phyloP scores from a whole-genome alignment of 106 monocot species.

The Alisma plantagoaquatica region DNA sequence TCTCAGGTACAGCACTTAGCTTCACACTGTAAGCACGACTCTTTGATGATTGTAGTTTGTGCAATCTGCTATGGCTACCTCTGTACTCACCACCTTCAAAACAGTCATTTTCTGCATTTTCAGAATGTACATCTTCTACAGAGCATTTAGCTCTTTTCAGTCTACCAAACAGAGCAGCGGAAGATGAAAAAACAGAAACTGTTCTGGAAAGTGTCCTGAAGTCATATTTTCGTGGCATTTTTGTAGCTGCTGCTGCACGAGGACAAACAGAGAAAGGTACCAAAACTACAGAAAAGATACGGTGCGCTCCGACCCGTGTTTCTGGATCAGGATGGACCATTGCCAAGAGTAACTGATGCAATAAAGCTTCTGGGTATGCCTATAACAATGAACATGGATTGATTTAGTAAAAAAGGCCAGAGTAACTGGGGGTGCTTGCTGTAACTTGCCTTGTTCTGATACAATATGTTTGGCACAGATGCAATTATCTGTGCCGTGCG shows the following conservation, averaged over 20 bases:
- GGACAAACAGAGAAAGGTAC: slow-evolving; percentile 71
- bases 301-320: slow-evolving; percentile 65
- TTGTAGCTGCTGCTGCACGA: slow-evolving; percentile 16
- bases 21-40: slow-evolving; percentile 24
- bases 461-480: slow-evolving; percentile 58
- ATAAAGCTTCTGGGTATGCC: slow-evolving; percentile 72
- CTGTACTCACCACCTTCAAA: slow-evolving; percentile 18
- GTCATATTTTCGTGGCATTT: slow-evolving; percentile 20
- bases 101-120: no score
- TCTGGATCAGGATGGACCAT: slow-evolving; percentile 81
- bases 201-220: slow-evolving; percentile 71
- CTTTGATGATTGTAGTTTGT: slow-evolving; percentile 32
- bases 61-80: slow-evolving; percentile 13
- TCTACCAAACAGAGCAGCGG: slow-evolving; percentile 71
- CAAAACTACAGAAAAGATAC: slow-evolving; percentile 70
- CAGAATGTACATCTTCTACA: slow-evolving; percentile 21
- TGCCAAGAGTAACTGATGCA: slow-evolving; percentile 76
- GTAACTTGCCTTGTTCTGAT: slow-evolving; percentile 62
- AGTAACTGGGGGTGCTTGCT: no score
- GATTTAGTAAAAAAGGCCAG: no score
- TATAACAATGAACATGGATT: slow-evolving; percentile 9
- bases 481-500: no score
- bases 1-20: slow-evolving; percentile 8
- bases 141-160: slow-evolving; percentile 37
- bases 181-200: slow-evolving; percentile 74